phyloP scores from a whole-genome alignment of 2,329 filamentous ascomycete genomes.

The Microsporum ferrugineum region DNA sequence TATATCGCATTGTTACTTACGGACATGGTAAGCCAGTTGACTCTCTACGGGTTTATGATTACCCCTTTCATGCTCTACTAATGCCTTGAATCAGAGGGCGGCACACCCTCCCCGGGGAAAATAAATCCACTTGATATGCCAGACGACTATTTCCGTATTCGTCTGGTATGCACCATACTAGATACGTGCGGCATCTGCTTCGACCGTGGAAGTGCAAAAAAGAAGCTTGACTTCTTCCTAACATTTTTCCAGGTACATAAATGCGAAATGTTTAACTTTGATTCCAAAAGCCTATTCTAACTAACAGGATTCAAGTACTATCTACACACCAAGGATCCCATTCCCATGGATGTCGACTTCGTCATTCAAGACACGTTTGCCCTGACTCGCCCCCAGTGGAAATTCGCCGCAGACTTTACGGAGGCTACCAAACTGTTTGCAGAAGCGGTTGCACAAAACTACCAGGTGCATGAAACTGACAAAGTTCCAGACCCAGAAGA shows the following conservation, averaged over 20 bases:
- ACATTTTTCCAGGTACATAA: conserved; percentile 72
- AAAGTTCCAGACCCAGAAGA: conserved; percentile 62
- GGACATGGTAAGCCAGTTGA: conserved; percentile 51
- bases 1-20: conserved; percentile 91
- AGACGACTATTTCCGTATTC: conserved; percentile 93
- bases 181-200: conserved; percentile 97
- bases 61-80: background rate
- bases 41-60: background rate
- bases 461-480: conserved; percentile 64
- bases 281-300: background rate
- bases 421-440: conserved; percentile 77
- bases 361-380: conserved; percentile 86
- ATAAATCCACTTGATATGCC: conserved; percentile 71
- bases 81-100: conserved; percentile 42
- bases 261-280: background rate
- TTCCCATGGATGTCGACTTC: conserved; percentile 97
- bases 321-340: conserved; percentile 72
- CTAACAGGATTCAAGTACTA: conserved; percentile 57
- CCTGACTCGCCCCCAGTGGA: conserved; percentile 82
- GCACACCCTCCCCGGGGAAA: conserved; percentile 66
- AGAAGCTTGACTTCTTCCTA: conserved; percentile 95
- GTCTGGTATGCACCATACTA: conserved; percentile 74
- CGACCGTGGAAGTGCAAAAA: conserved; percentile 81
- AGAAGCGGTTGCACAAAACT: conserved; percentile 79
- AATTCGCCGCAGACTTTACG: conserved; percentile 64